Base-by-base conservation (phyloP, 2,329 filamentous ascomycete species). In the Macrophomina phaseolina region DNA sequence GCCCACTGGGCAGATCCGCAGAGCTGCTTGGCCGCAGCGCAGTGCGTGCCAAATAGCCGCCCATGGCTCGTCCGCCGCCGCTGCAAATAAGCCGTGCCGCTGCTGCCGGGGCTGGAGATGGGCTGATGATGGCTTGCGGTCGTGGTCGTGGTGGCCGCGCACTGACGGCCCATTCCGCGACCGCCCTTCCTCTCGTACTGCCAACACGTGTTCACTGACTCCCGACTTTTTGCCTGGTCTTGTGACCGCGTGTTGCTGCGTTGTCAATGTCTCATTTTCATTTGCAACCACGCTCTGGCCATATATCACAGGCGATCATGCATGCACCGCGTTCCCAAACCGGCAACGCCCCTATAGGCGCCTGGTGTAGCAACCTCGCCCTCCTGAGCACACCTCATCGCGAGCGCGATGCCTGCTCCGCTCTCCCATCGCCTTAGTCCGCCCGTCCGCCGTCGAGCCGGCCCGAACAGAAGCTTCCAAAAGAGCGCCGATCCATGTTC, bases 251-350 rank as follows among this genome's bases (percentile, higher is more conserved):
- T 48, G 28, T 36, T 62, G 58, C 58, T 62, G 58, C 58, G 58
- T 38, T 62, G 58, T 62, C 58, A 34, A n/a, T 62, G 58, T 62
- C 30, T 62, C 58, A 62, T 62, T 61, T 46, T 38, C 56, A 61
- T 61, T 61, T 61, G 42, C 28, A 18, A 3, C 7, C 28, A 16
- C 30, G 56, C 56, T 32, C 56, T 46, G 56, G 30, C 56, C 56
- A 32, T 60, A 36, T 45, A 46, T 34, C 53, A 62, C 55, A n/a
- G 40, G 23, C 38, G 55, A 60, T 60, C 38, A 48, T 38, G 58
- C 58, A 62, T 49, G 58, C 58, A 62, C 58, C 42, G 48, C 42
- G 42, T 3, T 16, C 16, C 58, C 16, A 4, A 28, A 49, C 38
- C 2, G 58, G 58, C 32, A 62, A 36, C 32, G 42, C 58, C 58